phyloP scores from a whole-genome alignment of 345 rosid species.

The Nasturtium officinale region DNA sequence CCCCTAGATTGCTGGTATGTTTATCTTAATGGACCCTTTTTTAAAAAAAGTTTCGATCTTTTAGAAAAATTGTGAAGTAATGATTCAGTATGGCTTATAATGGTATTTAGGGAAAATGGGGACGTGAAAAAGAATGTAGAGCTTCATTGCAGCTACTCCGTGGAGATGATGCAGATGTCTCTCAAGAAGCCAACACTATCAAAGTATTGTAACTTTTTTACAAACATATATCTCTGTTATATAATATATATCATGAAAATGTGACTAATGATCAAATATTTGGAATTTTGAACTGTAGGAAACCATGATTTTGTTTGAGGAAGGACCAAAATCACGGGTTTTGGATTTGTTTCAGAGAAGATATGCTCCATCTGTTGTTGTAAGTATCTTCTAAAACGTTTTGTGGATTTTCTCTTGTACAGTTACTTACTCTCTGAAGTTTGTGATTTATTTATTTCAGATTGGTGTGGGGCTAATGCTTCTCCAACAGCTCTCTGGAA shows the following conservation, averaged over 20 bases:
- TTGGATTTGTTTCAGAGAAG: constrained; percentile 52
- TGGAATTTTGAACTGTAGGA: constrained; percentile 37
- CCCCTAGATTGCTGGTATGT: constrained; percentile 57
- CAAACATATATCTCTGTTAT: constrained; percentile 3
- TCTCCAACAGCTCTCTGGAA: constrained; percentile 54
- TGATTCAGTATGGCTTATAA: background rate
- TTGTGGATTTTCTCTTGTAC: background rate
- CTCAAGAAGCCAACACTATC: constrained; percentile 59
- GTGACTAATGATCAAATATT: background rate
- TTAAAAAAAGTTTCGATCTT: background rate
- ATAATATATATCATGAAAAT: too few species aligned
- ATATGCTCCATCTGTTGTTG: constrained; percentile 52
- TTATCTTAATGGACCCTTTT: constrained; percentile 5
- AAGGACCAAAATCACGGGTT: constrained; percentile 39
- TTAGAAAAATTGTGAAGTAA: background rate
- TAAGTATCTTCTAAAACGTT: constrained; percentile 28
- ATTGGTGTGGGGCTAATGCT: constrained; percentile 58
- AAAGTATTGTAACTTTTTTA: constrained; percentile 41
- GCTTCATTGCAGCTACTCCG: constrained; percentile 54
- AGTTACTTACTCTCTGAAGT: constrained; percentile 37
- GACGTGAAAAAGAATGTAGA: constrained; percentile 56
- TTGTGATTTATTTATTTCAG: constrained; percentile 41
- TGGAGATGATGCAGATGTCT: constrained; percentile 56
- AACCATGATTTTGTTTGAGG: constrained; percentile 39
- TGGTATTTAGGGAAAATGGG: constrained; percentile 49